Percentiles rank a stretch among this genome's conserved stretches.
These are phyloP conservation scores for Pyrenopolyporus hunteri DNA, from an alignment of 495 filamentous ascomycete genomes.

Conservation along the genomic window DNA sequence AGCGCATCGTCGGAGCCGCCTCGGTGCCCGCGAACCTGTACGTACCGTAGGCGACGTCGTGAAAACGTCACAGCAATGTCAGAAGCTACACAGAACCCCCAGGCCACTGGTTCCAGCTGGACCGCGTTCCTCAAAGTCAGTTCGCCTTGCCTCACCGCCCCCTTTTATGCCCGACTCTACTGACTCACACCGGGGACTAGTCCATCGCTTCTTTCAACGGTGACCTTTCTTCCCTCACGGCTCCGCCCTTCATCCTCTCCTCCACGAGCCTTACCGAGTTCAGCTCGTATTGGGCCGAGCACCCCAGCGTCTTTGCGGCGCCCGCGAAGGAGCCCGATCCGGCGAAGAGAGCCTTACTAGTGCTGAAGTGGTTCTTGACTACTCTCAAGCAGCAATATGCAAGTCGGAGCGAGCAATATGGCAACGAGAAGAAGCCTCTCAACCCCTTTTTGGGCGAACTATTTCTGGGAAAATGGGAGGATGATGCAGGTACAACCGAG, in stretches of 20 bases:
- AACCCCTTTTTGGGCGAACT: constrained; percentile 93
- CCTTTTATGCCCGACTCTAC: neutral
- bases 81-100: constrained; percentile 38
- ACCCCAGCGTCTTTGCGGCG: constrained; percentile 85
- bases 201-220: constrained; percentile 97
- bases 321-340: constrained; percentile 82
- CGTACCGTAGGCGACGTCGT: constrained; percentile 20
- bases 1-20: constrained; percentile 15
- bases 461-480: constrained; percentile 87
- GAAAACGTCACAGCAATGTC: constrained; percentile 32
- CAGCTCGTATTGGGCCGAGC: constrained; percentile 96
- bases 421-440: constrained; percentile 96
- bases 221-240: constrained; percentile 90
- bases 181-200: constrained; percentile 49
- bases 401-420: constrained; percentile 86
- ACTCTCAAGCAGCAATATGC: constrained; percentile 95
- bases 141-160: neutral
- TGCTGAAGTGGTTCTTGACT: constrained; percentile 96
- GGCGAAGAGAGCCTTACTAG: constrained; percentile 81
- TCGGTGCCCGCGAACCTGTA: constrained; percentile 15
- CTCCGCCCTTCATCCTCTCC: constrained; percentile 94
- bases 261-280: constrained; percentile 92
- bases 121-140: constrained; percentile 60
- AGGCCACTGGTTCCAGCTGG: constrained; percentile 53
- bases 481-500: constrained; percentile 71